Evolutionary conservation across 2,329 filamentous ascomycete species (phyloP).

Genomic region (Diaporthe vexans): DNA sequence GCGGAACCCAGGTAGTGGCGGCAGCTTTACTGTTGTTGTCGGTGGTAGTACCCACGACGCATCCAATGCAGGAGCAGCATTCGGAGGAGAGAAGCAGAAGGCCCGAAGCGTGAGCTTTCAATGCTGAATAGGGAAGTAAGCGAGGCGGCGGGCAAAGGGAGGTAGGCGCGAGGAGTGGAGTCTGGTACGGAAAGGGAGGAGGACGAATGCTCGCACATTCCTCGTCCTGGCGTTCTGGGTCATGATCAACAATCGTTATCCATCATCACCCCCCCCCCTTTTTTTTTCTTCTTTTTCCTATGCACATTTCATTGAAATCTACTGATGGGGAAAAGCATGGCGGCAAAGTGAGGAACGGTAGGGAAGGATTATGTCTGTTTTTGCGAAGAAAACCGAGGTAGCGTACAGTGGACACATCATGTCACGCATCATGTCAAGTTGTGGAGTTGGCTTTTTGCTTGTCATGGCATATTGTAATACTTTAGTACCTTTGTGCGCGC

Average conservation of each 20-base stretch:
- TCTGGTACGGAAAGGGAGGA: neutral
- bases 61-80: neutral
- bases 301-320: neutral
- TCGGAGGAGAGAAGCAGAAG: constrained; percentile 2
- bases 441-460: constrained; percentile 27
- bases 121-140: neutral
- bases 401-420: constrained; percentile 9
- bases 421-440: constrained; percentile 15
- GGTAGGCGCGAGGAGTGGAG: constrained; percentile 1
- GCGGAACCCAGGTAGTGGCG: neutral
- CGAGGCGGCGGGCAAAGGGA: constrained; percentile 6
- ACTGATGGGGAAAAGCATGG: constrained; percentile 21
- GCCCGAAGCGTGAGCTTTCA: constrained; percentile 17
- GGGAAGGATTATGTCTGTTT: constrained; percentile 8
- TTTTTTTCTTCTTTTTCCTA: neutral
- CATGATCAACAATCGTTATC: neutral
- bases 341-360: neutral
- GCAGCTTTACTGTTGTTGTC: neutral
- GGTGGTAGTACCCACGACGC: neutral
- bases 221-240: constrained; percentile 16
- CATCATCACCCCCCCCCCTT: neutral
- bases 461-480: constrained; percentile 35
- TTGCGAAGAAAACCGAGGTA: neutral
- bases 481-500: constrained; percentile 21
- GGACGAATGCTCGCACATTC: neutral